Percentiles rank a stretch among this genome's conserved stretches.
Evolutionary conservation across 2,329 filamentous ascomycete genomes (phyloP).

Genomic region (Fusarium papillatum): DNA sequence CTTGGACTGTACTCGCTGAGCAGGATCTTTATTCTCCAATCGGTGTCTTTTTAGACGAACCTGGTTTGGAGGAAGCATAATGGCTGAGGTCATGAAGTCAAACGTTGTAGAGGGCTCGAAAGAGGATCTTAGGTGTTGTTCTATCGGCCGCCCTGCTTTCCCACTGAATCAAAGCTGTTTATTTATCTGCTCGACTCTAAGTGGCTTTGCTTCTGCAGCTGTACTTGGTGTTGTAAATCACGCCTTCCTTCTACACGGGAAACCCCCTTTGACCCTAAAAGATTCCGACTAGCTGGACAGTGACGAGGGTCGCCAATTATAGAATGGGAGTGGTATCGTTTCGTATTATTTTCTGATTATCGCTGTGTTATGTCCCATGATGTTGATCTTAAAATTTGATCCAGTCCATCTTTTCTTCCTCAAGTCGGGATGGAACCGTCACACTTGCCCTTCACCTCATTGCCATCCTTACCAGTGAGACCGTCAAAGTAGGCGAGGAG

Average conservation of each 20-base stretch:
- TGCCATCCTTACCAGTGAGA: constrained; percentile 69
- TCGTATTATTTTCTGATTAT: not conserved
- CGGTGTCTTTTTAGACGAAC: not conserved
- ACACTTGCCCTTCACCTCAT: constrained; percentile 55
- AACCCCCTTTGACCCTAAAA: not conserved
- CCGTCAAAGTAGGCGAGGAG: constrained; percentile 80
- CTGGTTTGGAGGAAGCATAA: not conserved
- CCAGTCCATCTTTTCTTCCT: not conserved
- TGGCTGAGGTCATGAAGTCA: too few relatives aligned
- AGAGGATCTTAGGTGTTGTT: not conserved
- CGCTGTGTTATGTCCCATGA: not conserved
- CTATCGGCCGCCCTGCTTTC: not conserved
- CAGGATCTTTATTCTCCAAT: not conserved
- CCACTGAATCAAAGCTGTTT: not conserved
- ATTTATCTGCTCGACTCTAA: not conserved
- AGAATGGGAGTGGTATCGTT: not conserved
- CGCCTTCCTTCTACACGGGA: not conserved
- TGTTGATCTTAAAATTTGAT: not conserved
- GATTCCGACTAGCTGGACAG: not conserved
- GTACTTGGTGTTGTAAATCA: not conserved
- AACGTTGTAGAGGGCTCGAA: too few relatives aligned
- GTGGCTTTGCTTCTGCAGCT: not conserved
- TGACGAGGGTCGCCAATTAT: not conserved
- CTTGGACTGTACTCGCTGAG: not conserved
- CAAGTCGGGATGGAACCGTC: constrained; percentile 15